Evolutionary conservation across 331 rosid species (phyloP).

Genomic region (Quercus tomentella): DNA sequence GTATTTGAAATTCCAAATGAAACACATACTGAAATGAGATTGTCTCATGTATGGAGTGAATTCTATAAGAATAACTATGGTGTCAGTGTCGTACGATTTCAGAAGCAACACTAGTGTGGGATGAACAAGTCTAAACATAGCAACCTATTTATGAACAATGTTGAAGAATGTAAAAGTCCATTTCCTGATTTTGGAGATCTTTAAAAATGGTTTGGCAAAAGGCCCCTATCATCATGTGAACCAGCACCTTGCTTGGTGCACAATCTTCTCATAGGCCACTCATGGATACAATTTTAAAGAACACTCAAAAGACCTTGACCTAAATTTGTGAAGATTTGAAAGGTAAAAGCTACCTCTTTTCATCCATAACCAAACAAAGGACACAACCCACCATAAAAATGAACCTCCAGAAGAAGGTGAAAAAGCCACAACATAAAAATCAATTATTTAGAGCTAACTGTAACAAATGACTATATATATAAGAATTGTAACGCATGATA

Average conservation of each 20-base stretch:
- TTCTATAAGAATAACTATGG: background rate
- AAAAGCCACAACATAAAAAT: background rate
- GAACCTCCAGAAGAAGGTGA: background rate
- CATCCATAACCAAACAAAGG: background rate
- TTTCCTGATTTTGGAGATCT: background rate
- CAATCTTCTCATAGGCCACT: background rate
- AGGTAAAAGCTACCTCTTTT: no score
- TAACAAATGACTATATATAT: background rate
- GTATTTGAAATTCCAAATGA: background rate
- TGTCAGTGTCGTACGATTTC: background rate
- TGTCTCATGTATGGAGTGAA: background rate
- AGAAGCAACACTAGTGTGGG: background rate
- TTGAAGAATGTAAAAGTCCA: background rate
- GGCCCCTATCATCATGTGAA: background rate
- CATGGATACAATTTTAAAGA: background rate
- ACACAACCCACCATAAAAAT: background rate
- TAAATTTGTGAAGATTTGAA: background rate
- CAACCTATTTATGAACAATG: background rate
- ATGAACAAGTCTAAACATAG: background rate
- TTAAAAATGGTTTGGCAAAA: background rate
- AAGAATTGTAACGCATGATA: background rate
- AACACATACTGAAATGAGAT: background rate
- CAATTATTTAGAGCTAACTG: background rate
- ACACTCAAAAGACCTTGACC: background rate
- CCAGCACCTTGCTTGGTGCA: background rate